phyloP scores from a whole-genome alignment of 2,329 filamentous ascomycete genomes.

The Dryadomyces quercivorus region DNA sequence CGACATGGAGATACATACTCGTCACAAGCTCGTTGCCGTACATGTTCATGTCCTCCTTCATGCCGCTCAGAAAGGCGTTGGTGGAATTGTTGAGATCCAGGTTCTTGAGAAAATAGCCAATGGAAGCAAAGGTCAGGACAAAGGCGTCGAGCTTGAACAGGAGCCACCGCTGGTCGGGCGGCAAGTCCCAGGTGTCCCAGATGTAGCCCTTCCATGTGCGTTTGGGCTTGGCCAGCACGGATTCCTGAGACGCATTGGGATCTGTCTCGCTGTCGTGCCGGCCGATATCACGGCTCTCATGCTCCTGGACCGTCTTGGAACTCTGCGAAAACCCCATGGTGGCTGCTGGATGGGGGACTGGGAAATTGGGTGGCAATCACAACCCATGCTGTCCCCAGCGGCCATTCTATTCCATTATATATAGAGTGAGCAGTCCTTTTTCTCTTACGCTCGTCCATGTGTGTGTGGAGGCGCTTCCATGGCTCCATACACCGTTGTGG shows the following conservation, averaged over 20 bases:
- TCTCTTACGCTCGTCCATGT: no score
- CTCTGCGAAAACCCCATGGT: not conserved
- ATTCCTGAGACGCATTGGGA: not conserved
- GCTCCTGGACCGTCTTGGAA: not conserved
- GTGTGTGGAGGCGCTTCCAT: not conserved
- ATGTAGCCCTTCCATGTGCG: constrained; percentile 24
- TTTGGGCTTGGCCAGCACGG: not conserved
- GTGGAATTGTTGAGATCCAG: constrained; percentile 26
- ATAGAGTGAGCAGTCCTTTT: no score
- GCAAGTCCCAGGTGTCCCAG: constrained; percentile 24
- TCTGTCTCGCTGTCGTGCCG: not conserved
- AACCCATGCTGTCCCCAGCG: no score
- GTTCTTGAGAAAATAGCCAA: constrained; percentile 22
- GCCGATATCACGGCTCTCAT: not conserved
- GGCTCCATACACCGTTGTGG: no score
- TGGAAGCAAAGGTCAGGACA: constrained; percentile 21
- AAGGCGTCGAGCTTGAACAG: constrained; percentile 23
- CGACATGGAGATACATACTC: not conserved
- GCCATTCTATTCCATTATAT: no score
- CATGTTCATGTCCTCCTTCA: constrained; percentile 33
- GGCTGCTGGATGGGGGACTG: no score
- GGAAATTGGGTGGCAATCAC: no score
- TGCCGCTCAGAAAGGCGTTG: constrained; percentile 36
- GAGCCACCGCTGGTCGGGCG: constrained; percentile 19
- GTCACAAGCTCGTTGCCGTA: constrained; percentile 26